Percentiles rank a stretch among this genome's conserved stretches.
Conservation (phyloP, 805 yeast species). For the Torulaspora microellipsoides region DNA sequence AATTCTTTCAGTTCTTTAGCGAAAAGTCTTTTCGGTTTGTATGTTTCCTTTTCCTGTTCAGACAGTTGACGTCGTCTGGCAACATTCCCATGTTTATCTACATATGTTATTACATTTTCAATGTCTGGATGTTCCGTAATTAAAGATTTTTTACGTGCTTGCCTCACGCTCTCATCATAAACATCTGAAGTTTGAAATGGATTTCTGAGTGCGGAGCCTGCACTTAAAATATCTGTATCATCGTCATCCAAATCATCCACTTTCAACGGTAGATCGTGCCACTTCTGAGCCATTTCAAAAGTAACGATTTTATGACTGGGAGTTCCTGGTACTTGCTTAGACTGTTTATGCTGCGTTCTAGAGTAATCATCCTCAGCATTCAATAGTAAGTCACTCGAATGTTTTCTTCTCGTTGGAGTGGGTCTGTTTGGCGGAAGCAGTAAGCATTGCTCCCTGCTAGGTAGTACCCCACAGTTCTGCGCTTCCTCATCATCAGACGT, state of each 20-base stretch:
- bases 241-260: slow-evolving; percentile 11
- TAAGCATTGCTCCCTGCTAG: slow-evolving; percentile 8
- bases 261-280: slow-evolving; percentile 32
- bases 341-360: slow-evolving; percentile 10
- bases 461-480: not conserved
- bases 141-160: slow-evolving; percentile 15
- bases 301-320: slow-evolving; percentile 37
- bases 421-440: slow-evolving; percentile 22
- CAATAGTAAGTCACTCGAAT: slow-evolving; percentile 1
- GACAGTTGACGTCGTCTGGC: slow-evolving; percentile 24
- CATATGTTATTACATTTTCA: slow-evolving; percentile 26
- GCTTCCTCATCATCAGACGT: slow-evolving; percentile 7
- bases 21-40: slow-evolving; percentile 30
- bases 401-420: slow-evolving; percentile 15
- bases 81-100: slow-evolving; percentile 34
- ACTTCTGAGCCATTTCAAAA: slow-evolving; percentile 30
- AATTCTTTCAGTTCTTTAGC: slow-evolving; percentile 15
- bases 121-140: slow-evolving; percentile 19
- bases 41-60: slow-evolving; percentile 21
- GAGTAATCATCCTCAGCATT: slow-evolving; percentile 16
- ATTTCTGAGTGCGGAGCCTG: slow-evolving; percentile 5
- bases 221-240: slow-evolving; percentile 1
- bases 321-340: slow-evolving; percentile 31
- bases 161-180: slow-evolving; percentile 14
- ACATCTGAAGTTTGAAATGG: slow-evolving; percentile 15